These are phyloP conservation scores for Quercus tomentella DNA, from an alignment of 331 rosid genomes.

Conservation along the genomic window DNA sequence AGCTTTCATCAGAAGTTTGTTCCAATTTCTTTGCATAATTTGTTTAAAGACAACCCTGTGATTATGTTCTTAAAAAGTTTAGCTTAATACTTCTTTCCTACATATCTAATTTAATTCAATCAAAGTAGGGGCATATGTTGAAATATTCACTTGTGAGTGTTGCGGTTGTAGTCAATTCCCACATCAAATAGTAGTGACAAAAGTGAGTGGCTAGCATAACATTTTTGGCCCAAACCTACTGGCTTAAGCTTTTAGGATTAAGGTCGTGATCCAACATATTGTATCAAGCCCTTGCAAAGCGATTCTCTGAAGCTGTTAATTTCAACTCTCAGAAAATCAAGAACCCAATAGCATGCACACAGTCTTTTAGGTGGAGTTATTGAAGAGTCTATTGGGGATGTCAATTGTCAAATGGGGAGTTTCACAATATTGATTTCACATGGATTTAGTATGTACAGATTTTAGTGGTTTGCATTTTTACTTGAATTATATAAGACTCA, in stretches of 20 bases:
- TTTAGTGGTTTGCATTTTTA: neutral
- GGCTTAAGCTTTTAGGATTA: no score
- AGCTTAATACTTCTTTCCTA: neutral
- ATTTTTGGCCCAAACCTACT: no score
- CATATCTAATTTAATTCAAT: neutral
- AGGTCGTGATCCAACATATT: no score
- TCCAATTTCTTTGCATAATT: neutral
- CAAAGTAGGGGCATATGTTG: neutral
- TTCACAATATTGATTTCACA: constrained; percentile 4
- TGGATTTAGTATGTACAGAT: neutral
- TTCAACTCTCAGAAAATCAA: neutral
- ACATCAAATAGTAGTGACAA: no score
- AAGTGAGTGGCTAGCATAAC: no score
- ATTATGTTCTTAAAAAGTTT: neutral
- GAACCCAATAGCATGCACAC: neutral
- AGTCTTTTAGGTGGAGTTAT: neutral
- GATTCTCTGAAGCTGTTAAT: neutral
- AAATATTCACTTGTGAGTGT: no score
- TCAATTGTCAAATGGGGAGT: constrained; percentile 14
- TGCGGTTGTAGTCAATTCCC: no score
- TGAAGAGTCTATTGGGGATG: constrained; percentile 1
- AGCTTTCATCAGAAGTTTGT: constrained; percentile 2
- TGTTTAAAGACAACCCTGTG: neutral
- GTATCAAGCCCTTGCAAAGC: neutral
- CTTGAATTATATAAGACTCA: constrained; percentile 6